Percentiles rank a stretch among this genome's conserved stretches.
phyloP scores from a whole-genome alignment of 1,139 yeast genomes.

The Magnusiomyces starmeri region DNA sequence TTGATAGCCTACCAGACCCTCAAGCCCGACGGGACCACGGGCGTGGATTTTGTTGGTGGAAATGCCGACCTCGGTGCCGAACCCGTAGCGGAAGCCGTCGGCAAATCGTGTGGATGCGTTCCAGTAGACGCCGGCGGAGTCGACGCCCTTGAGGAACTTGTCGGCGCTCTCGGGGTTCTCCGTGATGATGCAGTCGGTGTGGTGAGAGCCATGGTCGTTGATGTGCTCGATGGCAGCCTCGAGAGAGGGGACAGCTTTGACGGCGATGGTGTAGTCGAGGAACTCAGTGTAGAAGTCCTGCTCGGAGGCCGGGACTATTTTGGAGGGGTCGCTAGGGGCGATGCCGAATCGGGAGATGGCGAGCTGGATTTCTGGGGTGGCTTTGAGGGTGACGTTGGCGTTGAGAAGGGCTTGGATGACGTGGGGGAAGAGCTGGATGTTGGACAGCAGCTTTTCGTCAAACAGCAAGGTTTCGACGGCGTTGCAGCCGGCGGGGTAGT shows the following conservation, averaged over 20 bases:
- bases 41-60: constrained; percentile 96
- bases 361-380: constrained; percentile 46
- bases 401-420: constrained; percentile 42
- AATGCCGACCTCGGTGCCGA: constrained; percentile 97
- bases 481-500: constrained; percentile 97
- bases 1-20: constrained; percentile 92
- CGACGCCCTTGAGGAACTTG: constrained; percentile 72
- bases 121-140: constrained; percentile 98
- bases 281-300: constrained; percentile 77
- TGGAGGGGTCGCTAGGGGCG: constrained; percentile 13
- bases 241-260: constrained; percentile 51
- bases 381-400: constrained; percentile 69
- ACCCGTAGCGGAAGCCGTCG: constrained; percentile 96
- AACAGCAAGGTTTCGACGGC: constrained; percentile 84
- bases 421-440: constrained; percentile 30
- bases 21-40: constrained; percentile 96
- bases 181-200: constrained; percentile 89
- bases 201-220: constrained; percentile 87
- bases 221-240: constrained; percentile 75
- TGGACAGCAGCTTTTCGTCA: constrained; percentile 44
- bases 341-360: constrained; percentile 24
- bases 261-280: constrained; percentile 74
- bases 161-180: constrained; percentile 64
- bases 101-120: constrained; percentile 95
- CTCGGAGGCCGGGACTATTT: constrained; percentile 42